Evolutionary conservation across 1,284 basidiomycete genomes (phyloP).

Genomic region (Naganishia liquefaciens): DNA sequence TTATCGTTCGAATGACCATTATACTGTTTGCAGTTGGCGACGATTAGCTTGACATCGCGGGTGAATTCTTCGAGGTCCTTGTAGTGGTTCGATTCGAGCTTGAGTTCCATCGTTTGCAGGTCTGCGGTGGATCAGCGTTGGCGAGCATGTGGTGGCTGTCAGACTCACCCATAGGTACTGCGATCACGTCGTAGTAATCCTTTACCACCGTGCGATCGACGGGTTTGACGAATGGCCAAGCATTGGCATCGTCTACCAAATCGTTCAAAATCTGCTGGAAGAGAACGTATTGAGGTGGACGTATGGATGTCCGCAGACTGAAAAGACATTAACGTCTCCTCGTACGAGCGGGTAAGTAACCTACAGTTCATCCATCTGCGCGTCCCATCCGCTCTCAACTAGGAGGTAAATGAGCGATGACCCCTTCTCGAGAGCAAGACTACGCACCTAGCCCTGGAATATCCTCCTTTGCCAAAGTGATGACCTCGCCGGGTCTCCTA

Average conservation of each 20-base stretch:
- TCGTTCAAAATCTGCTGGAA: slow-evolving; percentile 86
- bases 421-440: slow-evolving; percentile 9
- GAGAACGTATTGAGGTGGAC: slow-evolving; percentile 61
- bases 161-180: slow-evolving; percentile 84
- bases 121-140: slow-evolving; percentile 59
- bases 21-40: slow-evolving; percentile 87
- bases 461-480: slow-evolving; percentile 57
- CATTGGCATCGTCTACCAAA: slow-evolving; percentile 73
- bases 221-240: slow-evolving; percentile 68
- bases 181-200: slow-evolving; percentile 91
- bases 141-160: background rate
- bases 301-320: slow-evolving; percentile 59
- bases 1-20: slow-evolving; percentile 72
- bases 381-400: slow-evolving; percentile 93
- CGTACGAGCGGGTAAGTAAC: slow-evolving; percentile 41
- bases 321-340: background rate
- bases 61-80: slow-evolving; percentile 73
- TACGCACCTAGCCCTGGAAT: slow-evolving; percentile 78
- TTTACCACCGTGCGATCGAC: slow-evolving; percentile 80
- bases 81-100: slow-evolving; percentile 78
- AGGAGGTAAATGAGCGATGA: background rate
- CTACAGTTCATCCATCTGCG: slow-evolving; percentile 75
- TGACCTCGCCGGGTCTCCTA: slow-evolving; percentile 45
- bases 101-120: slow-evolving; percentile 87
- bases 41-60: slow-evolving; percentile 78